Conservation (phyloP, 164 flowering plant genomes). For the Tetrastigma voinierianum region DNA sequence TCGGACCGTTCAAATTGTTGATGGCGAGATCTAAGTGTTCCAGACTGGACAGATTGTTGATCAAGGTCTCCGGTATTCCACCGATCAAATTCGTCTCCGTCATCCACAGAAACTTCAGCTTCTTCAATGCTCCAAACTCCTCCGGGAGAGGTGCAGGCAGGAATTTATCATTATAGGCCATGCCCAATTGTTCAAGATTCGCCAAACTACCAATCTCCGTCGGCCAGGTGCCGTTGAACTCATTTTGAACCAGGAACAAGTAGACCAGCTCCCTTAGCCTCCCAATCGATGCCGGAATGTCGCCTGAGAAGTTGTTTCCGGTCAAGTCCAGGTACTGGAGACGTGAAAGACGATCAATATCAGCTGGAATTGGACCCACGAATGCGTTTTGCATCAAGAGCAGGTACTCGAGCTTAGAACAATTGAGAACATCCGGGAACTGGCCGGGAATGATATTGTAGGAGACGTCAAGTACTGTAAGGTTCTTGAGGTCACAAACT, state of each 20-base stretch:
- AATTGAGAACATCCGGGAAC: conserved; percentile 60
- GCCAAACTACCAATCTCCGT: conserved; percentile 54
- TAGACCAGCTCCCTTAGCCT: conserved; percentile 25
- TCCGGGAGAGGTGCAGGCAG: conserved; percentile 38
- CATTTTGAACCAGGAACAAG: conserved; percentile 33
- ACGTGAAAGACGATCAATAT: conserved; percentile 39
- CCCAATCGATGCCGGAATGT: conserved; percentile 56
- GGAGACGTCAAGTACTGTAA: conserved; percentile 36
- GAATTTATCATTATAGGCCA: conserved; percentile 40
- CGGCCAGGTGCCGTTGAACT: conserved; percentile 61
- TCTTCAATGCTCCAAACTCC: conserved; percentile 52
- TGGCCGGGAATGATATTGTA: conserved; percentile 39
- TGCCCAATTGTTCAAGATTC: conserved; percentile 33
- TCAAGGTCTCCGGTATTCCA: conserved; percentile 33
- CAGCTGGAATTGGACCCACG: conserved; percentile 56
- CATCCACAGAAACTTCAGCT: conserved; percentile 41
- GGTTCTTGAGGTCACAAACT: conserved; percentile 54
- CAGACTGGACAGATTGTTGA: conserved; percentile 29
- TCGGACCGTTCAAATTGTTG: conserved; percentile 43
- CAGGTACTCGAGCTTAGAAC: conserved; percentile 46
- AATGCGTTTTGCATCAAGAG: conserved; percentile 63
- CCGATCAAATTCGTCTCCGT: conserved; percentile 46
- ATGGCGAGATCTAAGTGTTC: conserved; percentile 41
- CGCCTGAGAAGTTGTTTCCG: conserved; percentile 72
- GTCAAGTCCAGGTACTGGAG: conserved; percentile 42